Base-by-base conservation (phyloP, 306 rosid species). In the Pterocarpus santalinus region DNA sequence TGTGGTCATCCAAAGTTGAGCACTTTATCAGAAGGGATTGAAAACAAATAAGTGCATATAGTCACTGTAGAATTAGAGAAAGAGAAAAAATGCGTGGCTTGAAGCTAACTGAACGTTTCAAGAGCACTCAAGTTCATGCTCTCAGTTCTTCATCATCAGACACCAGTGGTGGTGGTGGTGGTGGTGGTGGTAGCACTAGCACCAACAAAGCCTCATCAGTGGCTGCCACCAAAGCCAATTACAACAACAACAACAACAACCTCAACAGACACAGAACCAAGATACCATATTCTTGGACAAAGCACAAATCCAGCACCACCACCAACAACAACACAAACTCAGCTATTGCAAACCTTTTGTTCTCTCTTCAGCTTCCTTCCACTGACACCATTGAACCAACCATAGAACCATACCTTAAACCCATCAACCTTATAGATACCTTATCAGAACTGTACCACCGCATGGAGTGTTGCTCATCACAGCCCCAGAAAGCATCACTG, bases 51-150 rank as follows among this genome's bases (percentile, higher is more conserved):
- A 9, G 28, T 22, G 1, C 28, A 22, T 22, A 22, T 22, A 22
- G 28, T 22, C 28, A 22, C 28, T 22, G 28, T 22, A 47, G 7
- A 62, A 74, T 79, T 43, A 57, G 44, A 16, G 52, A 65, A 5
- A 28, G 43, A 86, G 66, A 86, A 66, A 93, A 88, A 66, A 94
- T 94, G 98, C 88, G 91, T 52, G 90, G 84, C 41, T 62, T 90
- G 77, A 91, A 89, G 90, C 70, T 94, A 53, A 71, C 56, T 61
- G 98, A 94, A 64, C 87, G 88, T 51, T 89, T 91, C 84, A 94
- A 86, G 78, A 87, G 89, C 78, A 81, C 87, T 39, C 98, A 94
- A 84, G 93, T 94, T 67, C 92, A 94, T 14, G 97, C 92, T 41
- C 73, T 91, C 32, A 87, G 67, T 82, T 90, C 97, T 28, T 86